Percentiles rank a stretch among this genome's conserved stretches.
Evolutionary conservation across 2,329 filamentous ascomycete species (phyloP).

Genomic region (Diaporthe amygdali): DNA sequence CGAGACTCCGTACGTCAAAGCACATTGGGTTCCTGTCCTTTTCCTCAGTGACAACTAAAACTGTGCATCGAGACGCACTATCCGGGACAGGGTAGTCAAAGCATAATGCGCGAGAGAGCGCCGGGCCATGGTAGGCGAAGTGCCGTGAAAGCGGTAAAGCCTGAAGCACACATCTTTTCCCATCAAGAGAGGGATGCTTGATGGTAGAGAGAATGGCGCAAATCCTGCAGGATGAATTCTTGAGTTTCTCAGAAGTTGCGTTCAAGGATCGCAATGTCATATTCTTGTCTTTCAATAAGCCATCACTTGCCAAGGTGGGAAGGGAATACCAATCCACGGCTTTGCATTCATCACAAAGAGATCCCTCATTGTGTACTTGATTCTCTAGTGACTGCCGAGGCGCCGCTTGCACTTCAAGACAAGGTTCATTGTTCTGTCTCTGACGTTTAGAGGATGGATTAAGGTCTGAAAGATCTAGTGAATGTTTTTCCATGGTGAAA

Average conservation of each 20-base stretch:
- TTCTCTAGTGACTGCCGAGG: no score
- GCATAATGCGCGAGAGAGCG: no score
- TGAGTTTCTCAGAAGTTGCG: neutral
- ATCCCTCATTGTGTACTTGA: no score
- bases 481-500: no score
- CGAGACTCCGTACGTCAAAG: no score
- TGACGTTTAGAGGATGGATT: no score
- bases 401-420: no score
- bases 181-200: neutral
- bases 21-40: no score
- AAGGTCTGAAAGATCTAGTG: no score
- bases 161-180: neutral
- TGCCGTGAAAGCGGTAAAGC: neutral
- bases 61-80: neutral
- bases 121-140: rapidly evolving
- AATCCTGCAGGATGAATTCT: neutral
- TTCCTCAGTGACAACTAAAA: neutral
- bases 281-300: no score
- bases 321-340: neutral
- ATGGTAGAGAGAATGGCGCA: neutral
- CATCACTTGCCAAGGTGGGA: neutral
- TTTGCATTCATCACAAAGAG: neutral
- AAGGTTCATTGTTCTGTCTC: no score
- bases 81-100: no score
- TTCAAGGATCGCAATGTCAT: neutral